Conservation (phyloP, 345 rosid species). For the Eucalyptus sp. region DNA sequence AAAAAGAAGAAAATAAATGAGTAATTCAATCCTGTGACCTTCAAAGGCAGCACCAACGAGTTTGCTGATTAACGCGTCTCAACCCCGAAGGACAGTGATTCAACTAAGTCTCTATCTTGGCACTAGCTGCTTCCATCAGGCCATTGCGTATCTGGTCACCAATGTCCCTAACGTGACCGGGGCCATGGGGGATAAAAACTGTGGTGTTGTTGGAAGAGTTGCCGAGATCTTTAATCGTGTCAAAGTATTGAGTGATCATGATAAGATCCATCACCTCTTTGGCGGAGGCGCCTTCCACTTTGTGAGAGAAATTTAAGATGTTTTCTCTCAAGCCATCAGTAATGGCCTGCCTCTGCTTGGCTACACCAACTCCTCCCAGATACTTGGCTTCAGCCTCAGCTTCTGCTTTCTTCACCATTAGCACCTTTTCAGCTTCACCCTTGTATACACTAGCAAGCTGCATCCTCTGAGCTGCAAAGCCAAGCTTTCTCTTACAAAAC, state of each 20-base stretch:
- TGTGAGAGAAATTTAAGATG: constrained; percentile 84
- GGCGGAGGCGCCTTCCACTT: constrained; percentile 82
- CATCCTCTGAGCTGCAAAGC: constrained; percentile 81
- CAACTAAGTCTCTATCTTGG: constrained; percentile 3
- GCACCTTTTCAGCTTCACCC: constrained; percentile 96
- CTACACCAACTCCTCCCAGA: constrained; percentile 95
- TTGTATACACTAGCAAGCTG: constrained; percentile 98
- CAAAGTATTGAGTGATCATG: constrained; percentile 95
- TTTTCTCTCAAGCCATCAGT: constrained; percentile 93
- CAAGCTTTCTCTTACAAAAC: neutral
- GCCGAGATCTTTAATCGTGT: constrained; percentile 90
- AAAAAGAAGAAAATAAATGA: neutral
- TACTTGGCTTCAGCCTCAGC: constrained; percentile 96
- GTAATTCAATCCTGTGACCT: neutral
- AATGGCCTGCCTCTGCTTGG: constrained; percentile 97
- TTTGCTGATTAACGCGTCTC: neutral
- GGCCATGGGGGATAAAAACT: constrained; percentile 93
- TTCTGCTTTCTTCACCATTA: constrained; percentile 82
- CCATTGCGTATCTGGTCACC: constrained; percentile 84
- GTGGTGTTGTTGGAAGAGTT: constrained; percentile 91
- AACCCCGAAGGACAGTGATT: neutral
- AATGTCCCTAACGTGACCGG: constrained; percentile 90
- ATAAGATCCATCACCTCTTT: constrained; percentile 98
- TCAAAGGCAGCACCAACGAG: neutral
- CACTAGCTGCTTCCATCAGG: constrained; percentile 72